Percentiles rank a stretch among this genome's conserved stretches.
These are phyloP conservation scores for Diaporthe sp. DNA, from an alignment of 2,329 filamentous ascomycete genomes.

Conservation along the genomic window DNA sequence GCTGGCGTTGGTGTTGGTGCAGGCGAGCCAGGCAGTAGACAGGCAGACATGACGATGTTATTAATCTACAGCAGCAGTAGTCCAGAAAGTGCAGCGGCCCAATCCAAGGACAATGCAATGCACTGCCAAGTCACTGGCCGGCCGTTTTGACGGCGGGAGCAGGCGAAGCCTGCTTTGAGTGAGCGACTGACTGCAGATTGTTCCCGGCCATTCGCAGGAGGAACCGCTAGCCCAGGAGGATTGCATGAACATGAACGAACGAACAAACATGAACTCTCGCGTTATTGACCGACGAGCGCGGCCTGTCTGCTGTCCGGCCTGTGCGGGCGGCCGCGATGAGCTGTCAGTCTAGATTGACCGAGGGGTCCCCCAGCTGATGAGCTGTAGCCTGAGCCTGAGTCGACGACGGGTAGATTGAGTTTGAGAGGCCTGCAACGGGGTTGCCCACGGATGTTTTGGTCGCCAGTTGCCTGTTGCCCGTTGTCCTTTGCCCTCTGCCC, in stretches of 20 bases:
- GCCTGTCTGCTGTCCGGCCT: background rate
- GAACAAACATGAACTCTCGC: background rate
- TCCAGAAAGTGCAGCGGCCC: background rate
- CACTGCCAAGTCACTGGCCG: conserved; percentile 33
- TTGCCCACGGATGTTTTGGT: background rate
- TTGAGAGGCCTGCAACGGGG: conserved; percentile 29
- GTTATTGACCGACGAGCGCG: conserved; percentile 5
- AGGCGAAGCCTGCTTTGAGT: conserved; percentile 7
- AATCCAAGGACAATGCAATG: conserved; percentile 30
- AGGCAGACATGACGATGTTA: background rate
- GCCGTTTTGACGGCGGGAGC: conserved; percentile 20
- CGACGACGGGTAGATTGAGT: conserved; percentile 3
- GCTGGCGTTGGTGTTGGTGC: background rate
- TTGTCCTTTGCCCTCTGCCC: background rate
- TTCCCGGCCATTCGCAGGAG: conserved; percentile 9
- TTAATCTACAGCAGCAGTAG: background rate
- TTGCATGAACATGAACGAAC: conserved; percentile 13
- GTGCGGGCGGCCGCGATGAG: conserved; percentile 27
- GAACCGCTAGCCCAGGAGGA: conserved; percentile 23
- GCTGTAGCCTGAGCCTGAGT: background rate
- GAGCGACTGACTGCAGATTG: background rate
- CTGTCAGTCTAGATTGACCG: conserved; percentile 22
- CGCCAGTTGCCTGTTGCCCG: conserved; percentile 1
- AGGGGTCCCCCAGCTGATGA: conserved; percentile 3
- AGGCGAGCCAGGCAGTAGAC: background rate